Conservation (phyloP, 2,329 filamentous ascomycete genomes). For the Hypoxylon sp. region DNA sequence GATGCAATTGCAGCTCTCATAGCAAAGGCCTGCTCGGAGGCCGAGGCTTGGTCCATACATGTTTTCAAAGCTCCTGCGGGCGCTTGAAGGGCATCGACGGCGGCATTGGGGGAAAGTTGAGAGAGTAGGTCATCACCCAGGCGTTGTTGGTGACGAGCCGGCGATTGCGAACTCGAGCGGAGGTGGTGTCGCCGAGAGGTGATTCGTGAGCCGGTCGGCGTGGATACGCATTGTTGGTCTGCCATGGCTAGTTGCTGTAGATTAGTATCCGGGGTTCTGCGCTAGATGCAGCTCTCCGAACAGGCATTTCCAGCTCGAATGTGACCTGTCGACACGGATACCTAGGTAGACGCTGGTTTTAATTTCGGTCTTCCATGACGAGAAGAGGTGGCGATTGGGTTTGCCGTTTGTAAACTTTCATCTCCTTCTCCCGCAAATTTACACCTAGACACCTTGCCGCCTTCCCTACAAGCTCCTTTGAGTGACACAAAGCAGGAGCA, state of each 20-base stretch:
- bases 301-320: conserved; percentile 40
- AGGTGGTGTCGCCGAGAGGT: conserved; percentile 56
- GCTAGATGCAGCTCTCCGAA: conserved; percentile 30
- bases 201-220: conserved; percentile 55
- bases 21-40: conserved; percentile 77
- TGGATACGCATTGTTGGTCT: conserved; percentile 53
- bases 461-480: conserved; percentile 32
- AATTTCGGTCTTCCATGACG: conserved; percentile 49
- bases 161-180: conserved; percentile 59
- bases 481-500: conserved; percentile 35
- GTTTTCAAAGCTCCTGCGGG: conserved; percentile 66
- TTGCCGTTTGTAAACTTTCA: conserved; percentile 44
- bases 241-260: conserved; percentile 48
- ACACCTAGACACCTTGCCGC: conserved; percentile 18
- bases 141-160: conserved; percentile 61
- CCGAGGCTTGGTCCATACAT: conserved; percentile 73
- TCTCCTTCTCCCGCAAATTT: conserved; percentile 41
- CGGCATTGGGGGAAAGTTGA: conserved; percentile 71
- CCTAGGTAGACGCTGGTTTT: conserved; percentile 20
- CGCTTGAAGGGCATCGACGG: conserved; percentile 70
- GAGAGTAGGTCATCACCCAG: conserved; percentile 70
- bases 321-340: conserved; percentile 40
- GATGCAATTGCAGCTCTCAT: conserved; percentile 77
- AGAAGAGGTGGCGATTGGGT: conserved; percentile 33
- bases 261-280: conserved; percentile 45